phyloP scores from a whole-genome alignment of 2,329 filamentous ascomycete species.

The Dactylellina drechsleri region DNA sequence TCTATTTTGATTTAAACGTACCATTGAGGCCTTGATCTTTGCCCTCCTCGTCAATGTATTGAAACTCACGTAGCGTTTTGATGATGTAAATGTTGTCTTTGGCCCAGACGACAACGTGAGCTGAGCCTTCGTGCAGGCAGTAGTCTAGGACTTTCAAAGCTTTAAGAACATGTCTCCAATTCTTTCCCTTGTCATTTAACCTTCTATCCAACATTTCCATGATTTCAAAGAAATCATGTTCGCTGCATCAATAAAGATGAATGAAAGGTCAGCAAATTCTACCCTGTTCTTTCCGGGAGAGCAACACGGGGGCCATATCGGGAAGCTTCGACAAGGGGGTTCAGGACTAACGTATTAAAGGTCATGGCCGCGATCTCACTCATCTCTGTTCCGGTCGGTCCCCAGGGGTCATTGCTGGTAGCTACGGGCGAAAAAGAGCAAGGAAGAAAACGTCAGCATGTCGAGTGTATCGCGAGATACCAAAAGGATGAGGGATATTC shows the following conservation, averaged over 20 bases:
- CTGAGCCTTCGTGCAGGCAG: slow-evolving; percentile 95
- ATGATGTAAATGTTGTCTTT: slow-evolving; percentile 99
- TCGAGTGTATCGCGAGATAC: slow-evolving; percentile 57
- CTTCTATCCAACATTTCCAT: slow-evolving; percentile 99
- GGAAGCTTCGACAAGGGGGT: neutral
- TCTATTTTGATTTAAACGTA: slow-evolving; percentile 63
- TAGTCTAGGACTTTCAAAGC: slow-evolving; percentile 98
- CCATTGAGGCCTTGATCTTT: slow-evolving; percentile 96
- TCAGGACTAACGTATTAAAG: slow-evolving; percentile 83
- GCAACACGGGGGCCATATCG: neutral
- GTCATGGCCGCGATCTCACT: slow-evolving; percentile 97
- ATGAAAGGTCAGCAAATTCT: slow-evolving; percentile 1
- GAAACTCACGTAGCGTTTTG: slow-evolving; percentile 96
- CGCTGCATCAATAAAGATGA: slow-evolving; percentile 66
- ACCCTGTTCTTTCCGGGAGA: neutral
- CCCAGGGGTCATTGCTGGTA: slow-evolving; percentile 99
- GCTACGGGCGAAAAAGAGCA: slow-evolving; percentile 68
- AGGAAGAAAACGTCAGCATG: slow-evolving; percentile 16
- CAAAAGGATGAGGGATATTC: slow-evolving; percentile 7
- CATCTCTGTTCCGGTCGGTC: slow-evolving; percentile 97
- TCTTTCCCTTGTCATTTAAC: slow-evolving; percentile 98
- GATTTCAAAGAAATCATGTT: slow-evolving; percentile 98
- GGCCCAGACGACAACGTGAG: slow-evolving; percentile 96
- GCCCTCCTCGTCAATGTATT: slow-evolving; percentile 94
- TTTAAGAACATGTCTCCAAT: slow-evolving; percentile 98